A percentile compares a stretch with the other conserved stretches of the same genome.
Evolutionary conservation across 441 rosid species (phyloP).

Genomic region (Bocquillonia castaneifolia): DNA sequence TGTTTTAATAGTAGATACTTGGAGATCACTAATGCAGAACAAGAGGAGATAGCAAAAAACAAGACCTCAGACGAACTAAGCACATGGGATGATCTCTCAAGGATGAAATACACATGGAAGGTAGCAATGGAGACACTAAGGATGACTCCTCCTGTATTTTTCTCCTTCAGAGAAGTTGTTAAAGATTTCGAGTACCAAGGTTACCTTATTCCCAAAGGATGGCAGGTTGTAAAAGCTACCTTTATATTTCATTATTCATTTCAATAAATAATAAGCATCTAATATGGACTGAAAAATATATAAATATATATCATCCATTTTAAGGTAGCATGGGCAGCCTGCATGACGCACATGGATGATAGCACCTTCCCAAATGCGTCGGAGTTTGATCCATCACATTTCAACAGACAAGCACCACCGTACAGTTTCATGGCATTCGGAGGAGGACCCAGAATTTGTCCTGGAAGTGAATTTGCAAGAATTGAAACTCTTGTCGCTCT

Average conservation of each 20-base stretch:
- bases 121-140: slow-evolving; percentile 33
- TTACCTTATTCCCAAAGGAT: slow-evolving; percentile 30
- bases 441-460: slow-evolving; percentile 31
- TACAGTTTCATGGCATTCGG: slow-evolving; percentile 29
- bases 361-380: slow-evolving; percentile 22
- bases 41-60: slow-evolving; percentile 24
- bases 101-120: slow-evolving; percentile 35
- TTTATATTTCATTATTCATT: not conserved
- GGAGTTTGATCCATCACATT: slow-evolving; percentile 25
- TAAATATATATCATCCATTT: not conserved
- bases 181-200: slow-evolving; percentile 30
- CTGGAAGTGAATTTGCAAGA: slow-evolving; percentile 38
- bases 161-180: slow-evolving; percentile 20
- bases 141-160: slow-evolving; percentile 26
- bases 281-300: no score
- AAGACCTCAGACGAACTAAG: slow-evolving; percentile 15
- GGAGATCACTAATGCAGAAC: slow-evolving; percentile 13
- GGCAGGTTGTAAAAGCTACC: slow-evolving; percentile 25
- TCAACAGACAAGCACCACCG: slow-evolving; percentile 25
- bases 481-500: slow-evolving; percentile 29
- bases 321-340: slow-evolving; percentile 24
- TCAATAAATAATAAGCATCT: not conserved
- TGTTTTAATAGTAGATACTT: no score
- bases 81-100: slow-evolving; percentile 30
- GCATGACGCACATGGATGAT: slow-evolving; percentile 30